Evolutionary conservation across 139 green algal species (phyloP).

Genomic region (Tetradesmus obliquus): DNA sequence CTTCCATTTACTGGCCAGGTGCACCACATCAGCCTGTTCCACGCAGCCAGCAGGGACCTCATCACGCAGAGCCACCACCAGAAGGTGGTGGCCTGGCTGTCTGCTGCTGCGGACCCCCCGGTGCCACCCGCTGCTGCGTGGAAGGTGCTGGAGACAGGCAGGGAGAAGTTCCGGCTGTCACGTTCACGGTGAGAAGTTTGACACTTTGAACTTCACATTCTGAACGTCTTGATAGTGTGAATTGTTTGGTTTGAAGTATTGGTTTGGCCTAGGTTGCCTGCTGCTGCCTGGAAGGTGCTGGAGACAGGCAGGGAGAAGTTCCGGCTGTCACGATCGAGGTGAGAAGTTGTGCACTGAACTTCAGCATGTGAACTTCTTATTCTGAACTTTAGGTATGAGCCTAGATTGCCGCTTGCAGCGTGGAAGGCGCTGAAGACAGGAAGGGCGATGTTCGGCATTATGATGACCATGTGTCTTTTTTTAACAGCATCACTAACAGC

Average conservation of each 20-base stretch:
- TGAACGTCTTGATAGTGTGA: background rate
- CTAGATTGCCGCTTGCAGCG: too few species aligned
- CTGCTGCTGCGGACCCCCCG: constrained; percentile 29
- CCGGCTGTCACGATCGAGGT: constrained; percentile 29
- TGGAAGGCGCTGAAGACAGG: too few species aligned
- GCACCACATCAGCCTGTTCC: constrained; percentile 40
- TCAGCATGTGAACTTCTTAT: background rate
- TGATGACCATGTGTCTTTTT: too few species aligned
- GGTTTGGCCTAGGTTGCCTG: background rate
- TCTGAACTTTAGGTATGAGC: background rate
- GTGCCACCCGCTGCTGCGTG: constrained; percentile 27
- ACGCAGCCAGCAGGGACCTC: constrained; percentile 22
- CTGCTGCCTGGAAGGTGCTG: constrained; percentile 24
- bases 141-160: constrained; percentile 45
- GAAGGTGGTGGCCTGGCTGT: constrained; percentile 37
- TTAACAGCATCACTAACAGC: too few species aligned
- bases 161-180: constrained; percentile 44
- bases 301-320: constrained; percentile 49
- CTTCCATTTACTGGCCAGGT: constrained; percentile 9
- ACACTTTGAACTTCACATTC: background rate
- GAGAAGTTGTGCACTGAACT: too few species aligned
- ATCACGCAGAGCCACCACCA: constrained; percentile 33
- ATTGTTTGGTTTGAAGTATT: background rate
- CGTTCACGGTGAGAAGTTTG: constrained; percentile 3
- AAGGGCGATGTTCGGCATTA: too few species aligned